Evolutionary conservation across 495 filamentous ascomycete species (phyloP).

Genomic region (Aspergillus haitiensis): DNA sequence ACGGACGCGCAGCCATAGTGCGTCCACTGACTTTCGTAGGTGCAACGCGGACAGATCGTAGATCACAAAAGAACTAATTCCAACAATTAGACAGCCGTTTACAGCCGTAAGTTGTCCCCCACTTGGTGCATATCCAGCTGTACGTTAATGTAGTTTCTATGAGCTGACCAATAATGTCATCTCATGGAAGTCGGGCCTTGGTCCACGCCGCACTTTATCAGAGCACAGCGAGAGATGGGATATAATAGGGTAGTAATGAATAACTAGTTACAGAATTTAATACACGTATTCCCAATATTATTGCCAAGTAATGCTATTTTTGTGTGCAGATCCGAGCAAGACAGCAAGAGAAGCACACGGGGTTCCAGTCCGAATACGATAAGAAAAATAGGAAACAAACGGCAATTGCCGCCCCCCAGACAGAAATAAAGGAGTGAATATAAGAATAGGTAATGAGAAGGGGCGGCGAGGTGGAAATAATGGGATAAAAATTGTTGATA

Average conservation of each 20-base stretch:
- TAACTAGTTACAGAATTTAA: not conserved
- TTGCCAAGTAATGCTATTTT: not conserved
- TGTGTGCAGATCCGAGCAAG: too few species aligned
- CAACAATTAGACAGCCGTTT: not conserved
- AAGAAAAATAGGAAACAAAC: not conserved
- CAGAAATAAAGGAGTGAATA: not conserved
- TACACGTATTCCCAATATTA: not conserved
- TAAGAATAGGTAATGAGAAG: not conserved
- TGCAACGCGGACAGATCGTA: not conserved
- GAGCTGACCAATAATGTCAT: constrained; percentile 2
- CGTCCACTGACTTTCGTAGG: not conserved
- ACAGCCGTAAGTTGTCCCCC: not conserved
- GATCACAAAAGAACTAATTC: too few species aligned
- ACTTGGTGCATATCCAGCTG: constrained; percentile 8
- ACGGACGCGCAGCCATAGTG: constrained; percentile 19
- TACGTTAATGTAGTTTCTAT: constrained; percentile 3
- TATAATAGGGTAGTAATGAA: not conserved
- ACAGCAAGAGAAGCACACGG: too few species aligned
- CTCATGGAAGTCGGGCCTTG: not conserved
- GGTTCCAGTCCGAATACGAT: too few species aligned
- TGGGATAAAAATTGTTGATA: not conserved
- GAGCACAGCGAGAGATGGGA: not conserved
- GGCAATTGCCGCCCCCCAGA: not conserved
- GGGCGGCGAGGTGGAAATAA: constrained; percentile 4
- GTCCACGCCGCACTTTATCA: not conserved